These are phyloP conservation scores for Sarocladium brachiariae DNA, from an alignment of 2,329 filamentous ascomycete species.

Conservation along the genomic window DNA sequence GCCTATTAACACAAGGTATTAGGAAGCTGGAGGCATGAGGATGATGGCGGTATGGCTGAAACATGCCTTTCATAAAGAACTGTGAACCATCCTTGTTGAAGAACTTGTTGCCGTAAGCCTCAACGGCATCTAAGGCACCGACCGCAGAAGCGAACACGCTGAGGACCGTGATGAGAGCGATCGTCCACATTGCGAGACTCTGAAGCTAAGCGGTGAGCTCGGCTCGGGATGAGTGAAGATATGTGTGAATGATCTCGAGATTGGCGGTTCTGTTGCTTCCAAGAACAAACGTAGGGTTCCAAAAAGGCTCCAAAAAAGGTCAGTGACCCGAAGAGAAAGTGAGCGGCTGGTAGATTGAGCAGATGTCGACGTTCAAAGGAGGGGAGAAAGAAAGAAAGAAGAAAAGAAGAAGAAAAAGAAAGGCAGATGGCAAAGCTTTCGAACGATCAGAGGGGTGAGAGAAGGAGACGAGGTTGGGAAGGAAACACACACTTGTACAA, in stretches of 20 bases:
- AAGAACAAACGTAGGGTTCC: slow-evolving; percentile 2
- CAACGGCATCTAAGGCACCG: slow-evolving; percentile 40
- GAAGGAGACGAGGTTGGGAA: background rate
- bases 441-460: background rate
- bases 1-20: slow-evolving; percentile 47
- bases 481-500: too few species aligned
- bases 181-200: background rate
- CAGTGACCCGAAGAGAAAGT: background rate
- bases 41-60: background rate
- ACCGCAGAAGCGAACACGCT: slow-evolving; percentile 12
- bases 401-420: background rate
- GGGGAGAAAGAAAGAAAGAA: background rate
- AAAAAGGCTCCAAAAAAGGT: slow-evolving; percentile 7
- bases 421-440: background rate
- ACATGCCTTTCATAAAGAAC: slow-evolving; percentile 73
- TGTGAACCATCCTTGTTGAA: slow-evolving; percentile 75
- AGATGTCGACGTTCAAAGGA: background rate
- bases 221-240: too few species aligned
- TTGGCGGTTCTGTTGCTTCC: too few species aligned
- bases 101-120: slow-evolving; percentile 70
- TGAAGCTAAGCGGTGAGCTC: background rate
- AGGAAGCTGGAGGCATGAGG: background rate
- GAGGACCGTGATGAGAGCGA: slow-evolving; percentile 4
- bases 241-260: too few species aligned
- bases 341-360: background rate